These are phyloP conservation scores for Candida krabiensis DNA, from an alignment of 805 yeast species.

Conservation along the genomic window DNA sequence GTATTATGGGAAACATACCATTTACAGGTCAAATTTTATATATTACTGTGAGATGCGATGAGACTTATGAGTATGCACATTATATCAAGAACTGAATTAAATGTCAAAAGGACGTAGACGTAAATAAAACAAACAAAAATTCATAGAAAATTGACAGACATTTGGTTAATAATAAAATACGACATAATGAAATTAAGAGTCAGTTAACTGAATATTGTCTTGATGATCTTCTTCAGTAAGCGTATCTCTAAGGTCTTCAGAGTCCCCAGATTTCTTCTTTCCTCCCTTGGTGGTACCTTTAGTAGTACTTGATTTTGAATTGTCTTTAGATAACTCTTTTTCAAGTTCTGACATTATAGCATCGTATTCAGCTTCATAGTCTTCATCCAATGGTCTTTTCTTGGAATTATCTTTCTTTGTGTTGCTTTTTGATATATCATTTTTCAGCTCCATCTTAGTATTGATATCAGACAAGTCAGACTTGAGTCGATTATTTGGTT, in stretches of 20 bases:
- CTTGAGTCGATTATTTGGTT: no score
- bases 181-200: conserved; percentile 4
- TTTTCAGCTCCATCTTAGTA: conserved; percentile 20
- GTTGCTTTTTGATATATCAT: conserved; percentile 5
- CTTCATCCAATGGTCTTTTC: conserved; percentile 22
- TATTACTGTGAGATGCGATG: no score
- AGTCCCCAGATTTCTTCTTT: no score
- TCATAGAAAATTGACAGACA: no score
- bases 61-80: no score
- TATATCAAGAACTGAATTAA: no score
- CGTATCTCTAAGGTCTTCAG: no score
- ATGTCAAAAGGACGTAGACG: no score
- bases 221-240: conserved; percentile 18
- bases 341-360: conserved; percentile 8
- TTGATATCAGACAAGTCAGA: conserved; percentile 2
- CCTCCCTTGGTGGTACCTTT: neutral
- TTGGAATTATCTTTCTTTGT: conserved; percentile 15
- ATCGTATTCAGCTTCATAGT: conserved; percentile 17
- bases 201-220: conserved; percentile 14
- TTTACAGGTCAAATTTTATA: no score
- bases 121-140: no score
- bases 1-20: neutral
- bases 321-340: neutral
- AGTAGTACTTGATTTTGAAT: neutral
- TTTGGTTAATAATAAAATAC: no score